A percentile compares a stretch with the other conserved stretches of the same genome.
These are phyloP conservation scores for Dovyalis caffra DNA, from an alignment of 345 rosid species.

Conservation along the genomic window DNA sequence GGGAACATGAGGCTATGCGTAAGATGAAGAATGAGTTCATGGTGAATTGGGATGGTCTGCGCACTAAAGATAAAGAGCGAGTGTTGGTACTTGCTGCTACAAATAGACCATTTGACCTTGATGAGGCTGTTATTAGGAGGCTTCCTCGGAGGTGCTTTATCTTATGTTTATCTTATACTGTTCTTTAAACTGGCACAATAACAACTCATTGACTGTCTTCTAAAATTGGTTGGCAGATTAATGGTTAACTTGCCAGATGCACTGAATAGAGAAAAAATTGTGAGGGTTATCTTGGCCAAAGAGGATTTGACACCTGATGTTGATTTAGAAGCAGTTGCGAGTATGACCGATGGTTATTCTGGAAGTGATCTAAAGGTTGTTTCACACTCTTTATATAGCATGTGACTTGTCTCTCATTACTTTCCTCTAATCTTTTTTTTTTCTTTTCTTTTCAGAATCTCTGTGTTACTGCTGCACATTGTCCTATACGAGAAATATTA, in stretches of 20 bases:
- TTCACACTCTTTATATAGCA: not conserved
- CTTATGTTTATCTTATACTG: not conserved
- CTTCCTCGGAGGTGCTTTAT: slow-evolving; percentile 76
- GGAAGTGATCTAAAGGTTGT: slow-evolving; percentile 95
- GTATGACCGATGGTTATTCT: slow-evolving; percentile 93
- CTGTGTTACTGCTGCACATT: slow-evolving; percentile 91
- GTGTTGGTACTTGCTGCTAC: slow-evolving; percentile 96
- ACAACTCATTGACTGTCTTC: not conserved
- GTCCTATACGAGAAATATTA: slow-evolving; percentile 91
- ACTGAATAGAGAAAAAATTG: slow-evolving; percentile 70
- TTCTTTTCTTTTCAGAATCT: slow-evolving; percentile 58
- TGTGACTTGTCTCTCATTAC: not conserved
- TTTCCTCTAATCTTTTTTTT: not conserved
- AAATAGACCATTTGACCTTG: slow-evolving; percentile 95
- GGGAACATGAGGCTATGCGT: slow-evolving; percentile 99
- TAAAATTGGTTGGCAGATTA: slow-evolving; percentile 49
- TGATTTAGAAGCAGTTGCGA: slow-evolving; percentile 78
- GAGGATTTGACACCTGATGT: slow-evolving; percentile 77
- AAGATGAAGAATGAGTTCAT: slow-evolving; percentile 99
- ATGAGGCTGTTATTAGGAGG: slow-evolving; percentile 98
- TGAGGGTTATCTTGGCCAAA: slow-evolving; percentile 80
- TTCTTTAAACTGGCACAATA: not conserved
- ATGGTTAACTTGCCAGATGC: slow-evolving; percentile 97
- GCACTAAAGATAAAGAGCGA: slow-evolving; percentile 94
- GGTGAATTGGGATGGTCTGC: slow-evolving; percentile 98